A percentile compares a stretch with the other conserved stretches of the same genome.
Evolutionary conservation across 768 basidiomycete species (phyloP).

Genomic region (Hygrocybe coccinea): DNA sequence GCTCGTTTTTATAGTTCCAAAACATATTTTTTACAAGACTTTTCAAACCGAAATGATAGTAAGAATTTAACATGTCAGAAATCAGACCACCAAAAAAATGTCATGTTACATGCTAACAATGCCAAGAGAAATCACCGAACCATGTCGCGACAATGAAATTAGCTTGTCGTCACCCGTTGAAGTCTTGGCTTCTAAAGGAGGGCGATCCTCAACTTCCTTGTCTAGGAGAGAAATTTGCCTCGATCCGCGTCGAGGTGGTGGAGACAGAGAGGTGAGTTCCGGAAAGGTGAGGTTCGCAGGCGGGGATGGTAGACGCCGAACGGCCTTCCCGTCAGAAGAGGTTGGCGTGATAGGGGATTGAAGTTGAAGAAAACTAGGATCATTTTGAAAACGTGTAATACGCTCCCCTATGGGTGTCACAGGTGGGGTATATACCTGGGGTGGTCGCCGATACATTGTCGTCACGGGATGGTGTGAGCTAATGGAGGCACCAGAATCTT

Average conservation of each 20-base stretch:
- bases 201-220: constrained; percentile 23
- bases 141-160: constrained; percentile 43
- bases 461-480: constrained; percentile 11
- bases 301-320: constrained; percentile 20
- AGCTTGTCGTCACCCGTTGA: constrained; percentile 29
- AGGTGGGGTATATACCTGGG: constrained; percentile 27
- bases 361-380: constrained; percentile 59
- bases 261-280: constrained; percentile 43
- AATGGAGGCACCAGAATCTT: constrained; percentile 18
- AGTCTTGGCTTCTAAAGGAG: constrained; percentile 22
- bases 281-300: constrained; percentile 4
- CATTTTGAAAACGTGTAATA: constrained; percentile 46
- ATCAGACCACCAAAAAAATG: neutral
- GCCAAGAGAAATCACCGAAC: constrained; percentile 52
- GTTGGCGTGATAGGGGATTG: constrained; percentile 42
- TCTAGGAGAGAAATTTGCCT: constrained; percentile 40
- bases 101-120: constrained; percentile 27
- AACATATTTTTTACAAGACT: neutral
- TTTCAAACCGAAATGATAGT: neutral
- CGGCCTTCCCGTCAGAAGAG: constrained; percentile 19
- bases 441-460: neutral
- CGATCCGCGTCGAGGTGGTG: constrained; percentile 59
- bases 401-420: constrained; percentile 62
- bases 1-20: neutral
- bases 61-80: neutral